Conservation (phyloP, 2,329 filamentous ascomycete species). For the Boeremia lycopersici region DNA sequence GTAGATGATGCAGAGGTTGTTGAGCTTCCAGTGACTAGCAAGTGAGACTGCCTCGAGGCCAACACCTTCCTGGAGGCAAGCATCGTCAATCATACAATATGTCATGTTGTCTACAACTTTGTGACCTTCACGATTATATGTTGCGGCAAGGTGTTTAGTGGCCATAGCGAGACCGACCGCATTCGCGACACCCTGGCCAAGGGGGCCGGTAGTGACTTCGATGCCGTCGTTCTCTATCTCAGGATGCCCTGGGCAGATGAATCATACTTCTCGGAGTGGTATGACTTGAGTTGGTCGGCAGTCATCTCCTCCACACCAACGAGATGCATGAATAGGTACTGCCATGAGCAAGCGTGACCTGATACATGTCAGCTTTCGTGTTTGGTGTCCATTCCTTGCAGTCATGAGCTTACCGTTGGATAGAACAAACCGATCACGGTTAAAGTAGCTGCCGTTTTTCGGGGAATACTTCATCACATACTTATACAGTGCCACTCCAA, state of each 20-base stretch:
- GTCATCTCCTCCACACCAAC: constrained; percentile 62
- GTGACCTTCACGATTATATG: constrained; percentile 59
- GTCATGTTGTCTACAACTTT: constrained; percentile 59
- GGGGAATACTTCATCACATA: constrained; percentile 67
- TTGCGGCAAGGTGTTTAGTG: constrained; percentile 64
- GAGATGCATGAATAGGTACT: constrained; percentile 60
- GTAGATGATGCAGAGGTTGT: constrained; percentile 63
- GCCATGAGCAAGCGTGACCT: constrained; percentile 59
- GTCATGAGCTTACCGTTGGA: constrained; percentile 42
- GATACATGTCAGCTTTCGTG: background rate
- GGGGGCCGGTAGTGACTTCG: constrained; percentile 64
- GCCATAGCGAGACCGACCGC: constrained; percentile 59
- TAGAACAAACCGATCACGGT: constrained; percentile 67
- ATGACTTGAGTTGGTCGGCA: constrained; percentile 61
- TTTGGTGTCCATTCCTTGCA: background rate
- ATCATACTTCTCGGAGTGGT: constrained; percentile 55
- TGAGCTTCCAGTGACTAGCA: constrained; percentile 54
- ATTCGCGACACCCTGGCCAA: constrained; percentile 66
- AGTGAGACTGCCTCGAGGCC: constrained; percentile 11
- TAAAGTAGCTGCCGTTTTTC: constrained; percentile 62
- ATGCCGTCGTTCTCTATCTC: constrained; percentile 64
- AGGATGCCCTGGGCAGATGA: constrained; percentile 61
- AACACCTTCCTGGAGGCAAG: constrained; percentile 54
- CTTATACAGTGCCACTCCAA: constrained; percentile 66
- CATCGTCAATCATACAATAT: constrained; percentile 64